phyloP scores from a whole-genome alignment of 208 protist species.

The Leishmania amazonensis region DNA sequence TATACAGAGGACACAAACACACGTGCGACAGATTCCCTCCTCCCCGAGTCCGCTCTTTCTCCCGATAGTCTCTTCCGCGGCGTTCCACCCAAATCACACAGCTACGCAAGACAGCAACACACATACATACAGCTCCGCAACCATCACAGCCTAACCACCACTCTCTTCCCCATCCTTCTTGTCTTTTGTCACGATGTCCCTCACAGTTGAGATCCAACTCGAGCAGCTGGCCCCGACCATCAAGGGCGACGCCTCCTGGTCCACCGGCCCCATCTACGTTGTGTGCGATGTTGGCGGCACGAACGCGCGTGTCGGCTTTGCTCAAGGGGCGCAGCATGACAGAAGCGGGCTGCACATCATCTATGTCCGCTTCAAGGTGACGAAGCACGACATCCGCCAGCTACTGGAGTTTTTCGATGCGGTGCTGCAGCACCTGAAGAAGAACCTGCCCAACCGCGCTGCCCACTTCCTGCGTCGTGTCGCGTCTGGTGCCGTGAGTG shows the following conservation, averaged over 20 bases:
- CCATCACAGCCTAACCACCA: neutral
- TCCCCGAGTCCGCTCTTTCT: neutral
- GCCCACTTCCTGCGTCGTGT: constrained; percentile 42
- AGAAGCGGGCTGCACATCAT: constrained; percentile 29
- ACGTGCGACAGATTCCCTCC: neutral
- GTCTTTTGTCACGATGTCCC: neutral
- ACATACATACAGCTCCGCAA: neutral
- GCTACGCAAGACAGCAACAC: neutral
- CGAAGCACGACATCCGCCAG: constrained; percentile 45
- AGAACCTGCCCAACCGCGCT: constrained; percentile 16
- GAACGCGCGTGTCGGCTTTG: constrained; percentile 75
- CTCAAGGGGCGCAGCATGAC: constrained; percentile 7
- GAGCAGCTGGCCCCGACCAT: constrained; percentile 38
- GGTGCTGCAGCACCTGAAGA: constrained; percentile 40
- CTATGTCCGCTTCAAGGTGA: constrained; percentile 58
- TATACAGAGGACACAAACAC: neutral
- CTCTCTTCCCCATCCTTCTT: neutral
- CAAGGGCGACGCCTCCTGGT: constrained; percentile 27
- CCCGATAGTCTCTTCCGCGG: neutral
- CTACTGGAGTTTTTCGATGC: constrained; percentile 49
- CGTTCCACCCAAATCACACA: neutral
- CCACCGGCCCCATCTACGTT: constrained; percentile 48
- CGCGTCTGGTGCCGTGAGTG: constrained; percentile 46
- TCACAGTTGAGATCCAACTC: neutral
- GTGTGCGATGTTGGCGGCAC: constrained; percentile 76